Evolutionary conservation across 805 yeast genomes (phyloP).

Genomic region (Metschnikowia drakensbergensis): DNA sequence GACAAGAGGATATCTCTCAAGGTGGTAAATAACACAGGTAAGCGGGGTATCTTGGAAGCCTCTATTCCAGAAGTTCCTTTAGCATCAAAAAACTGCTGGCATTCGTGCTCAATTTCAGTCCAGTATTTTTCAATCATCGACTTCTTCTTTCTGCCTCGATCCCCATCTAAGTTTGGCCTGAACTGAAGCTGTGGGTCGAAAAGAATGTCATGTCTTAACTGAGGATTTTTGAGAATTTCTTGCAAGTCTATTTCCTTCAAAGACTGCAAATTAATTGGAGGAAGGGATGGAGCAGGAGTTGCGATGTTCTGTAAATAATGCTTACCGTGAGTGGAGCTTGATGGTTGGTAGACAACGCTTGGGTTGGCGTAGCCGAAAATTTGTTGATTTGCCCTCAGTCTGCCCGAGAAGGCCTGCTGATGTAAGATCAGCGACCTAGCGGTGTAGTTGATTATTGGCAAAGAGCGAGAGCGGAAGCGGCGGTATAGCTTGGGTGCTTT

Average conservation of each 20-base stretch:
- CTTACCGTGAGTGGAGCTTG: constrained; percentile 8
- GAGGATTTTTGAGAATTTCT: constrained; percentile 88
- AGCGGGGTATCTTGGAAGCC: constrained; percentile 33
- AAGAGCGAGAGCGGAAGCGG: constrained; percentile 36
- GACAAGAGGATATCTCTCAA: constrained; percentile 70
- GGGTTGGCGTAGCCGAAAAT: constrained; percentile 15
- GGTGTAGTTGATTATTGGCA: constrained; percentile 41
- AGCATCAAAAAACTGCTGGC: constrained; percentile 39
- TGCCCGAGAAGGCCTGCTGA: constrained; percentile 12
- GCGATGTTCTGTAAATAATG: constrained; percentile 7
- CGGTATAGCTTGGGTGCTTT: constrained; percentile 35
- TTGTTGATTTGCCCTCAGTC: constrained; percentile 15
- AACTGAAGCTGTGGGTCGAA: constrained; percentile 91
- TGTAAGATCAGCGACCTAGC: constrained; percentile 14
- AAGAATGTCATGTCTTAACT: constrained; percentile 84
- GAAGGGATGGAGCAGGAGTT: constrained; percentile 45
- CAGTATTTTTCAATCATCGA: constrained; percentile 77
- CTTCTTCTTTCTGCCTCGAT: constrained; percentile 78
- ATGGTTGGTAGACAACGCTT: constrained; percentile 6
- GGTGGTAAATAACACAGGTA: constrained; percentile 74
- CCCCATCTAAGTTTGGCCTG: constrained; percentile 88
- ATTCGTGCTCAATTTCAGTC: constrained; percentile 70
- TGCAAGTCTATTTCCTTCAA: constrained; percentile 82
- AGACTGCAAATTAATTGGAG: constrained; percentile 80
- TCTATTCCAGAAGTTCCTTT: constrained; percentile 12